Base-by-base conservation (phyloP, 2,329 filamentous ascomycete genomes). In the Trichophyton mentagrophytes region DNA sequence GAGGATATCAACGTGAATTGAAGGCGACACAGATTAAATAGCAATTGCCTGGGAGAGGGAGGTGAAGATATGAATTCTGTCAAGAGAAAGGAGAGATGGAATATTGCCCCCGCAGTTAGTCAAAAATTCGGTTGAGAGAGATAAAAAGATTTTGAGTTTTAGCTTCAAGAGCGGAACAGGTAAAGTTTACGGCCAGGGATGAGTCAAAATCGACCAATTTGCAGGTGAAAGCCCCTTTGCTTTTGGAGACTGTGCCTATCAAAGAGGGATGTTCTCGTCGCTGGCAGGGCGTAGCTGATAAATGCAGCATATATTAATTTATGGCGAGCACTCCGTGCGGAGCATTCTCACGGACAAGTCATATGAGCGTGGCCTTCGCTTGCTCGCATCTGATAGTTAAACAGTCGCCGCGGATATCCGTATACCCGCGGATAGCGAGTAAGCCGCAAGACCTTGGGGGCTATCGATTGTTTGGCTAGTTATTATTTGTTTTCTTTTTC, bases 61-160 rank as follows among this genome's bases (percentile, higher is more conserved):
- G 47, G 22, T 53, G 49, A 55, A n/a, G 49, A 17, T 55, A 55
- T 55, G n/a, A 27, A 38, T 38, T 57, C 8, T 11, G 22, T 13
- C 30, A 36, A 57, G 11, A n/a, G 38, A 25, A 57, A 40, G 36
- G 36, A 44, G 33, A 30, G 20, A 57, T n/a, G 17, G 15, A 22
- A 42, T 22, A 9, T 57, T 17, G 36, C 55, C 55, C 55, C 40
- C 55, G 33, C 55, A 57, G 27, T 57, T 44, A 42, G 55, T 44
- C 36, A 57, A 42, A 57, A 42, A 27, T 57, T 57, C 55, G 55
- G 55, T 42, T 36, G 55, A 42, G 33, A 57, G 20, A 25, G 22
- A 57, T 13, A 57, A 57, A 57, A 57, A 27, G 17, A 57, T 20
- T 36, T 55, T 57, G 53, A 57, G 55, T 57, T 57, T 42, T 55